Conservation (phyloP, 129 eudicot genomes). For the Arctium minus region DNA sequence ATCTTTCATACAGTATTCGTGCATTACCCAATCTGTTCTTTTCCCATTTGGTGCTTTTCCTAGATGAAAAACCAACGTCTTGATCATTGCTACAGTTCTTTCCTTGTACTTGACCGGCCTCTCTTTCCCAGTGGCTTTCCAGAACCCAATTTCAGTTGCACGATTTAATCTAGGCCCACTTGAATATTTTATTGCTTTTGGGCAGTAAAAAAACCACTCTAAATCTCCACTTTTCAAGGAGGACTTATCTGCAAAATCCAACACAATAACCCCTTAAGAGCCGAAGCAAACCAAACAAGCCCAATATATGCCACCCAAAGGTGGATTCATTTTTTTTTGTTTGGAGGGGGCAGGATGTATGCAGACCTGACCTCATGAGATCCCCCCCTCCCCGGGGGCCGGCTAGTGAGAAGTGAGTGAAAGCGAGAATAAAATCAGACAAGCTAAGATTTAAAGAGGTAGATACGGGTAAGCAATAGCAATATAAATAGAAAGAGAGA, state of each 20-base stretch:
- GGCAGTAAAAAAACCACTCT: constrained; percentile 82
- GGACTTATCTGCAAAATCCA: constrained; percentile 50
- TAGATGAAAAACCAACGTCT: constrained; percentile 63
- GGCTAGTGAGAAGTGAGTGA: too few relatives aligned
- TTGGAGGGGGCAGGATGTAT: too few relatives aligned
- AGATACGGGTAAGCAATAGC: too few relatives aligned
- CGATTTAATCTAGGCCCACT: constrained; percentile 63
- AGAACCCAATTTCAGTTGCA: constrained; percentile 57
- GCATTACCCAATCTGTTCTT: constrained; percentile 85
- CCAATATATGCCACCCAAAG: not conserved
- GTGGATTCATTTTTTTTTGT: too few relatives aligned
- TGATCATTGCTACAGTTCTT: constrained; percentile 51
- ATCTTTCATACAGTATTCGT: constrained; percentile 61
- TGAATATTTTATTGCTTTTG: constrained; percentile 61
- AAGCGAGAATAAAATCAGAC: too few relatives aligned
- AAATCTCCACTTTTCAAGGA: constrained; percentile 54
- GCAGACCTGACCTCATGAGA: too few relatives aligned
- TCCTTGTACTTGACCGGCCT: constrained; percentile 40
- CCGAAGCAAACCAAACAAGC: not conserved
- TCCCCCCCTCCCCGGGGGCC: too few relatives aligned
- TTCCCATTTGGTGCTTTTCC: constrained; percentile 62
- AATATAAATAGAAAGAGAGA: not conserved
- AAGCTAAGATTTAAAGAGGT: too few relatives aligned
- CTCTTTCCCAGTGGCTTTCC: constrained; percentile 90
- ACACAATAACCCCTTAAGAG: not conserved